Evolutionary conservation across 805 yeast species (phyloP).

Genomic region (Soucietia sequanensis): DNA sequence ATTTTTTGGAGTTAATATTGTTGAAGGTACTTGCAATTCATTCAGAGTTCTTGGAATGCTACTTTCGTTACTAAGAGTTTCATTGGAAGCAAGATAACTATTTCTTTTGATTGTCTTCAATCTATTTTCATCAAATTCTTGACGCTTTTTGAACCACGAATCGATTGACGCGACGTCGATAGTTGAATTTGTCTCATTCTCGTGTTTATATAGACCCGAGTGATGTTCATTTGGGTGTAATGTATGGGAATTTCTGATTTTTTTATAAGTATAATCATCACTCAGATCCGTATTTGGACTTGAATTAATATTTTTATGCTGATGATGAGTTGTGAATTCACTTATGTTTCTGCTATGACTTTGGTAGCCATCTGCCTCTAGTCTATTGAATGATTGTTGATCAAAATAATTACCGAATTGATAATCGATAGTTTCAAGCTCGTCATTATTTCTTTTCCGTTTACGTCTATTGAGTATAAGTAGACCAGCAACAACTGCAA

Average conservation of each 20-base stretch:
- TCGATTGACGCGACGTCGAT: conserved; percentile 49
- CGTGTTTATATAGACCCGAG: background rate
- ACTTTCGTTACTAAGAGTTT: conserved; percentile 12
- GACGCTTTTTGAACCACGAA: conserved; percentile 53
- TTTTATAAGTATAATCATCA: background rate
- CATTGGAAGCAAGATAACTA: conserved; percentile 32
- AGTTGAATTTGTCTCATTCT: conserved; percentile 34
- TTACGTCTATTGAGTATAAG: conserved; percentile 19
- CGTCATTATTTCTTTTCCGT: conserved; percentile 14
- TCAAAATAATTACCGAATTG: conserved; percentile 31
- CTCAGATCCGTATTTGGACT: background rate
- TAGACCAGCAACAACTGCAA: conserved; percentile 13
- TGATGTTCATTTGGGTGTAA: background rate
- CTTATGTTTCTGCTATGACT: conserved; percentile 4
- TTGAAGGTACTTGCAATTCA: background rate
- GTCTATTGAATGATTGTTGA: conserved; percentile 10
- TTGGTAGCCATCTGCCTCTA: conserved; percentile 1
- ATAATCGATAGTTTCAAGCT: conserved; percentile 23
- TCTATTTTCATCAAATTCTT: conserved; percentile 37
- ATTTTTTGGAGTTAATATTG: background rate
- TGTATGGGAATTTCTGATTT: too few species aligned
- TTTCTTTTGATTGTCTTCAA: conserved; percentile 12
- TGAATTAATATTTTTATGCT: background rate
- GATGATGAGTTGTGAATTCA: too few species aligned
- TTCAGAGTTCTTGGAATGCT: background rate